These are phyloP conservation scores for Eucalyptus cladocalyx DNA, from an alignment of 345 rosid species.

Conservation along the genomic window DNA sequence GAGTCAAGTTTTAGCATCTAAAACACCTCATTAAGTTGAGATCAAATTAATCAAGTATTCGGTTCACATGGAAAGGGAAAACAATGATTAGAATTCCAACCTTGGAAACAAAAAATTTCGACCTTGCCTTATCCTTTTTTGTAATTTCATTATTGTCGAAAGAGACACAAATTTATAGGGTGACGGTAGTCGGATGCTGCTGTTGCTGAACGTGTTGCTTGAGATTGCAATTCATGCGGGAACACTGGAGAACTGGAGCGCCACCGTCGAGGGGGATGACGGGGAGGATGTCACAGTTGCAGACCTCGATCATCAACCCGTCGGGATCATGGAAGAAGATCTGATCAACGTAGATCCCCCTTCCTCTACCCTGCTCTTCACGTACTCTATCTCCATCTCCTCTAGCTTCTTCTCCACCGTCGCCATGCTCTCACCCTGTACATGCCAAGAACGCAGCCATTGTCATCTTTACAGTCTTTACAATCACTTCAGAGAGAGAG, in stretches of 20 bases:
- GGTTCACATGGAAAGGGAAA: neutral
- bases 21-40: neutral
- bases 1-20: neutral
- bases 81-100: neutral
- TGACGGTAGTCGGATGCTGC: neutral
- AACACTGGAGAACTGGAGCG: neutral
- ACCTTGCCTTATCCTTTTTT: neutral
- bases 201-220: neutral
- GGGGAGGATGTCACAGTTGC: conserved; percentile 7
- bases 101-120: neutral
- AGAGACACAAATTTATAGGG: neutral
- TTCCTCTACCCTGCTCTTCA: conserved; percentile 26
- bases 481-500: neutral
- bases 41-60: neutral
- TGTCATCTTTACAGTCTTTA: neutral
- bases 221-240: neutral
- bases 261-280: neutral
- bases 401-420: conserved; percentile 32
- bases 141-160: neutral
- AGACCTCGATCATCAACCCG: conserved; percentile 49
- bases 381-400: conserved; percentile 37
- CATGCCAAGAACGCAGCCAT: neutral
- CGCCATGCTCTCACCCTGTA: conserved; percentile 43
- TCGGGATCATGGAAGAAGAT: conserved; percentile 57
- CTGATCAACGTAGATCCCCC: conserved; percentile 40